Base-by-base conservation (phyloP, 306 rosid genomes). In the Prosopis cineraria region DNA sequence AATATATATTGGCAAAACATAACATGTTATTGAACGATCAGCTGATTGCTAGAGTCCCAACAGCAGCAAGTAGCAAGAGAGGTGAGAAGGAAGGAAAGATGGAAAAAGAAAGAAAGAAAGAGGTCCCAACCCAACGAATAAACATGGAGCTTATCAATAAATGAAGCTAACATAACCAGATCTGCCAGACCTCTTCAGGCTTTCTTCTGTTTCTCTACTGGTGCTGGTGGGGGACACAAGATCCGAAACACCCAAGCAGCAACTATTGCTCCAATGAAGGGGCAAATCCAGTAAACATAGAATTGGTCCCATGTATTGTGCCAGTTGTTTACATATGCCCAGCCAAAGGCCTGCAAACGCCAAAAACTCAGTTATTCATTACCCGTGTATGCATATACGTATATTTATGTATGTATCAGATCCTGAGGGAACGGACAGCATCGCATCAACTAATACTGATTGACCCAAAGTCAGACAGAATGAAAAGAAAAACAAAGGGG, bases 231-330 rank as follows among this genome's bases (percentile, higher is more conserved):
- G 34, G 91, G 90, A 29, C 85, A 90, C 55, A 93, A 62, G 41
- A 72, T 58, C 2, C 96, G 93, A 75, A 88, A 93, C 68, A 85
- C 44, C 97, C 96, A 91, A 36, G 94, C 85, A 62, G 98, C 98
- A 40, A 82, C 67, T 59, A 89, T 84, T 58, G 97, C 82, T 78
- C 98, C 96, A 2, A 87, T 22, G 89, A 93, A 91, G 14, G 97
- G 96, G 69, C 86, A 85, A 72, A 93, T 91, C 97, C 93, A 91
- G 48, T 91, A 93, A 25, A 91, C 98, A 74, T 93, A 93, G 66
- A 91, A 86, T 48, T 91, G 97, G 76, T 91, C 96, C 98, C 98
- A 93, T 36, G 97, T 88, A 78, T 87, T 74, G 76, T 93, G 97
- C 89, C 84, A 79, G 27, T 87, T 85, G 67, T 87, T 75, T 16